Conservation (phyloP, 73 alveolate species). For the Diophrys appendiculata region DNA sequence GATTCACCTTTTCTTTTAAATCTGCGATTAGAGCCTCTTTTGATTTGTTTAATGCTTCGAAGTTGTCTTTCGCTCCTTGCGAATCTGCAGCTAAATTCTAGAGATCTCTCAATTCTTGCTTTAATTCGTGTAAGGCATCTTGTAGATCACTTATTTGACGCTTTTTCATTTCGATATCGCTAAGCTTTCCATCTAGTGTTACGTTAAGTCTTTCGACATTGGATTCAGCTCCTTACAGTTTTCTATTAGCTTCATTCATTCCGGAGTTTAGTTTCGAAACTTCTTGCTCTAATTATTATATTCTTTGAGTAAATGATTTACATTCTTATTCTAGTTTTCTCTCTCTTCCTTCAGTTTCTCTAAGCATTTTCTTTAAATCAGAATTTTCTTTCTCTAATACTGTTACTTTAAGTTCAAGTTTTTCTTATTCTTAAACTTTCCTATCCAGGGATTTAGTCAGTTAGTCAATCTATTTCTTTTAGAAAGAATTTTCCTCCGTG, state of each 20-base stretch:
- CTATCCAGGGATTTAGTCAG: conserved; percentile 8
- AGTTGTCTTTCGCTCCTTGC: background rate
- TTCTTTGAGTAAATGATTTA: background rate
- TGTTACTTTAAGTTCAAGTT: background rate
- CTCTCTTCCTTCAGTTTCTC: background rate
- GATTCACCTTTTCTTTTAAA: conserved; percentile 6
- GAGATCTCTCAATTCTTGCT: no score
- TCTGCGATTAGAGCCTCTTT: background rate
- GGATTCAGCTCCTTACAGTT: background rate
- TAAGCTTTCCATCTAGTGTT: background rate
- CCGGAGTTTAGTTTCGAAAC: background rate
- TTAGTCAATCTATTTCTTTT: conserved; percentile 15
- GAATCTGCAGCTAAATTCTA: background rate
- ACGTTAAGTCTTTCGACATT: background rate
- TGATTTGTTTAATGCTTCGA: background rate
- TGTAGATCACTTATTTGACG: background rate
- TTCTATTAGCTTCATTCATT: background rate
- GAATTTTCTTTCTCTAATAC: background rate
- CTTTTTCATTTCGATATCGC: background rate
- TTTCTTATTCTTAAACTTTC: conserved; percentile 7
- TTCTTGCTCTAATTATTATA: background rate
- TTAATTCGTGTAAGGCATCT: background rate
- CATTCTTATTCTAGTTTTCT: background rate
- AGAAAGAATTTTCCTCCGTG: conserved; percentile 4
- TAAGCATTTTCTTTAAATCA: background rate